These are phyloP conservation scores for Blastobotrys proliferans DNA, from an alignment of 1,139 yeast species.

Conservation along the genomic window DNA sequence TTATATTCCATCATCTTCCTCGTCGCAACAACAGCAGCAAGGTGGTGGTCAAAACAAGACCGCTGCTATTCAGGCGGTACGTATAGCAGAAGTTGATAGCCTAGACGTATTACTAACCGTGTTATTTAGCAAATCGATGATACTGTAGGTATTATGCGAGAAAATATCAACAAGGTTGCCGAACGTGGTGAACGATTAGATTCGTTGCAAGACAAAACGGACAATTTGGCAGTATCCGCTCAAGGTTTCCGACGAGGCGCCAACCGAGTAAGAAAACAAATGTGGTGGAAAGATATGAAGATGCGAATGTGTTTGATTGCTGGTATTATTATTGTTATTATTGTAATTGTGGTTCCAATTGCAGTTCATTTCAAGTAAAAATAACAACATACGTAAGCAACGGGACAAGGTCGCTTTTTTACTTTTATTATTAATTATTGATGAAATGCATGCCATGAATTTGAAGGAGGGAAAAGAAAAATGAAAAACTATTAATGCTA, in stretches of 20 bases:
- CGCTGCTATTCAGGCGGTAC: slow-evolving; percentile 79
- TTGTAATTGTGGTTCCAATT: slow-evolving; percentile 83
- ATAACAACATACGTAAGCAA: background rate
- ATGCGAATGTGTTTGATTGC: slow-evolving; percentile 89
- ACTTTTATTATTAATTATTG: background rate
- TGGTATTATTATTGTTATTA: slow-evolving; percentile 77
- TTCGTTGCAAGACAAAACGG: slow-evolving; percentile 90
- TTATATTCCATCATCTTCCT: slow-evolving; percentile 62
- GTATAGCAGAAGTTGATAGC: slow-evolving; percentile 31
- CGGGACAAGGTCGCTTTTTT: background rate
- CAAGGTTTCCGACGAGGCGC: slow-evolving; percentile 97
- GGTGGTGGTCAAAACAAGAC: slow-evolving; percentile 50
- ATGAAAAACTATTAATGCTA: background rate
- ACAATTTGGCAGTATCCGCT: slow-evolving; percentile 87
- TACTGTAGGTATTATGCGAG: slow-evolving; percentile 97
- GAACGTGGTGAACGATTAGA: slow-evolving; percentile 94
- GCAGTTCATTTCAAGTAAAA: slow-evolving; percentile 66
- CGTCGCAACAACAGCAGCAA: slow-evolving; percentile 36
- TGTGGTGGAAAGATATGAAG: slow-evolving; percentile 99
- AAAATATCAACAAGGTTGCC: slow-evolving; percentile 92
- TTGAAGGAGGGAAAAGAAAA: background rate
- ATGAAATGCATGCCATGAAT: background rate
- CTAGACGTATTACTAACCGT: slow-evolving; percentile 1
- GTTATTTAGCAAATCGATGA: slow-evolving; percentile 77
- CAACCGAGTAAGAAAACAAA: slow-evolving; percentile 93